These are phyloP conservation scores for Panaeolus papilionaceus DNA, from an alignment of 768 basidiomycete genomes.

Conservation along the genomic window DNA sequence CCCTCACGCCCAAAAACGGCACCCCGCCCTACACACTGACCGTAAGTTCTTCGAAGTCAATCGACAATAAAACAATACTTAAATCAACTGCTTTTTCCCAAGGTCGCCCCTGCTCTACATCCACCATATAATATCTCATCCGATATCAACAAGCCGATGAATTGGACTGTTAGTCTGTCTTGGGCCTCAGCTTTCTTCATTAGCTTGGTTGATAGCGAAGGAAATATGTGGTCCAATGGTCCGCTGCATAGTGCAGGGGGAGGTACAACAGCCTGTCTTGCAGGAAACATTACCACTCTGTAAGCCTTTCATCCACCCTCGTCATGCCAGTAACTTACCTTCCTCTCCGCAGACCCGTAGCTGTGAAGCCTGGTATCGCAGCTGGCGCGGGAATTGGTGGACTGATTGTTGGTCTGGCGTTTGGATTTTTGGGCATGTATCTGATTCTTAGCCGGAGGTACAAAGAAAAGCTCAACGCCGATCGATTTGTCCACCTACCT, in stretches of 20 bases:
- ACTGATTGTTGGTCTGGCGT: slow-evolving; percentile 41
- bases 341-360: neutral
- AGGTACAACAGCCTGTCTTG: slow-evolving; percentile 48
- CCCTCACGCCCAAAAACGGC: slow-evolving; percentile 58
- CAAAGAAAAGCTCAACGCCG: slow-evolving; percentile 27
- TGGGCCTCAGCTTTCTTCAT: slow-evolving; percentile 64
- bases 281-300: slow-evolving; percentile 32
- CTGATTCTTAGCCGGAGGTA: slow-evolving; percentile 37
- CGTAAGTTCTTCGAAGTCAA: slow-evolving; percentile 38
- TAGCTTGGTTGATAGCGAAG: slow-evolving; percentile 55
- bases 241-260: slow-evolving; percentile 63
- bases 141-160: slow-evolving; percentile 45
- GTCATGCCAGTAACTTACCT: neutral
- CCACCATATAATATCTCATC: slow-evolving; percentile 65
- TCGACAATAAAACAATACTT: neutral
- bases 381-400: slow-evolving; percentile 48
- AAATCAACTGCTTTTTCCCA: slow-evolving; percentile 29
- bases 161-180: slow-evolving; percentile 63
- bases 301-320: slow-evolving; percentile 22
- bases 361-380: slow-evolving; percentile 32
- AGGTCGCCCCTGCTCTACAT: slow-evolving; percentile 67
- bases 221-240: slow-evolving; percentile 61
- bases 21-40: slow-evolving; percentile 66
- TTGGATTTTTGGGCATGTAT: slow-evolving; percentile 39
- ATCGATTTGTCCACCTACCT: slow-evolving; percentile 35